Conservation (phyloP, 495 filamentous ascomycete species). For the Pyrenopolyporus hunteri region DNA sequence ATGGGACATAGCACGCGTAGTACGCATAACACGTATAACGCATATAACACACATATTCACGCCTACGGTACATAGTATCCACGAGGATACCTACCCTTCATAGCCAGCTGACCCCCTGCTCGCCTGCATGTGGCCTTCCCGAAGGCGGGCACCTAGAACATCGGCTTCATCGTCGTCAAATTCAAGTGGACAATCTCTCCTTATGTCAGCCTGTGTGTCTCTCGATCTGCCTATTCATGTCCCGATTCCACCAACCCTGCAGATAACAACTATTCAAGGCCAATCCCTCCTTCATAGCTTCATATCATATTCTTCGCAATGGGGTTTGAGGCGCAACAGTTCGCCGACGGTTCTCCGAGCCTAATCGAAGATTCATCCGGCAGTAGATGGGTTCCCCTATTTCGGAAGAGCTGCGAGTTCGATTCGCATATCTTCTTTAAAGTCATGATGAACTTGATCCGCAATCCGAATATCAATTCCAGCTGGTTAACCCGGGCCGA, state of each 20-base stretch:
- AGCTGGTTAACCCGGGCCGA: slow-evolving; percentile 86
- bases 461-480: slow-evolving; percentile 86
- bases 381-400: slow-evolving; percentile 56
- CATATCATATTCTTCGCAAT: slow-evolving; percentile 34
- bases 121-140: slow-evolving; percentile 27
- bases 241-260: slow-evolving; percentile 12
- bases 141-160: slow-evolving; percentile 27
- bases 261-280: slow-evolving; percentile 17
- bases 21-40: too few species aligned
- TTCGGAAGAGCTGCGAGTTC: slow-evolving; percentile 62
- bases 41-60: too few species aligned
- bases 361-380: slow-evolving; percentile 40
- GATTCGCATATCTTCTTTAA: slow-evolving; percentile 62
- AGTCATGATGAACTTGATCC: slow-evolving; percentile 74
- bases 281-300: slow-evolving; percentile 4
- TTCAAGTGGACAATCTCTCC: slow-evolving; percentile 10
- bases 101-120: slow-evolving; percentile 32
- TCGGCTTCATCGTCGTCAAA: slow-evolving; percentile 13
- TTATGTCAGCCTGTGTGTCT: slow-evolving; percentile 20
- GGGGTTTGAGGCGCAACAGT: slow-evolving; percentile 43
- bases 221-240: slow-evolving; percentile 24
- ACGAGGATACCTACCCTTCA: slow-evolving; percentile 28
- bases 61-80: not conserved
- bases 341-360: slow-evolving; percentile 43
- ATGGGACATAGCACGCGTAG: too few species aligned